phyloP scores from a whole-genome alignment of 768 basidiomycete genomes.

The Russula compacta region DNA sequence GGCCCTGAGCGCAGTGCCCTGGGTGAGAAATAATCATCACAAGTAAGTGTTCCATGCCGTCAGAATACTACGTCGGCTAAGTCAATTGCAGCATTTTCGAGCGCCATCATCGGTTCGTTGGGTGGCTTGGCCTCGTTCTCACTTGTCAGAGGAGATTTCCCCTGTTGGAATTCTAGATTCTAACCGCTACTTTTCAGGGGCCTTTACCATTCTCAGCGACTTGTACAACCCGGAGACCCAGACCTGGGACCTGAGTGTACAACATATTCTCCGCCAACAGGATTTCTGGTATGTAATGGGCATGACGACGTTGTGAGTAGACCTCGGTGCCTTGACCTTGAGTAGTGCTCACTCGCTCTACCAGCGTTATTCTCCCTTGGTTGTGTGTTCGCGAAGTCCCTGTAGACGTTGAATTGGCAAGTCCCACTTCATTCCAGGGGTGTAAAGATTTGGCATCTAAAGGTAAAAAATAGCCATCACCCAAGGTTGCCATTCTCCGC shows the following conservation, averaged over 20 bases:
- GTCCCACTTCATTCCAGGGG: background rate
- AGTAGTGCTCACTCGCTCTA: background rate
- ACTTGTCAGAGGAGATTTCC: constrained; percentile 13
- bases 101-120: constrained; percentile 36
- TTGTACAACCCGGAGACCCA: constrained; percentile 30
- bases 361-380: constrained; percentile 34
- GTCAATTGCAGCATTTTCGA: constrained; percentile 31
- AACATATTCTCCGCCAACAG: constrained; percentile 30
- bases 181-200: constrained; percentile 26
- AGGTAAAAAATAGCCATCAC: constrained; percentile 28
- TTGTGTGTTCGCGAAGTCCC: constrained; percentile 32
- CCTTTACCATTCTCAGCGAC: constrained; percentile 35
- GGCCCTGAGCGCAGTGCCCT: constrained; percentile 34
- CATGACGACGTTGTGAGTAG: constrained; percentile 34
- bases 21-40: constrained; percentile 36
- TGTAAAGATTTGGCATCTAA: background rate
- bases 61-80: constrained; percentile 12
- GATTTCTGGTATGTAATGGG: constrained; percentile 36
- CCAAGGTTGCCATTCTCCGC: constrained; percentile 34
- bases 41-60: constrained; percentile 28
- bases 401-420: constrained; percentile 35
- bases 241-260: constrained; percentile 28
- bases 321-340: background rate
- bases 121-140: constrained; percentile 30
- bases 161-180: background rate